Conservation (phyloP, 116 monocot genomes). For the Trichopus zeylanicus region DNA sequence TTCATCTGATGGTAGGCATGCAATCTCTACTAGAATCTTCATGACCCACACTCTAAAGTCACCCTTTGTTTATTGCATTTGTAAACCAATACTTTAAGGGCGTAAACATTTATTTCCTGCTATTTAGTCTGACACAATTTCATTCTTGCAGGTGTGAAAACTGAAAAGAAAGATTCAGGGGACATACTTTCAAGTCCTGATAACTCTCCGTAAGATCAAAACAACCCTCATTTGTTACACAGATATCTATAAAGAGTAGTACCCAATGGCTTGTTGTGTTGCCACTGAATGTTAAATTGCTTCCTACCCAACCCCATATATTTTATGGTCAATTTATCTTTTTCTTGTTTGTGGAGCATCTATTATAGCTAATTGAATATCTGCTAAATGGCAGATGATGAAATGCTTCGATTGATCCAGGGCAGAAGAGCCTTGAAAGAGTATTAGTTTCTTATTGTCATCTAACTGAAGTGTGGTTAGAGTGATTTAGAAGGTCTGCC, state of each 20-base stretch:
- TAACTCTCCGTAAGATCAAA: constrained; percentile 57
- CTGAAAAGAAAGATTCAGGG: constrained; percentile 51
- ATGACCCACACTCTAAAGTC: no score
- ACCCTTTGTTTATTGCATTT: not conserved
- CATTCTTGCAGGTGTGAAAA: constrained; percentile 29
- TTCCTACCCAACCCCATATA: no score
- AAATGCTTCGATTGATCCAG: not conserved
- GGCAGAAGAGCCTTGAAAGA: no score
- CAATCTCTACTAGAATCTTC: no score
- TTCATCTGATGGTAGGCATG: constrained; percentile 67
- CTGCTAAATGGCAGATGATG: not conserved
- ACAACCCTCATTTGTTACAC: not conserved
- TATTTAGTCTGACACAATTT: constrained; percentile 1
- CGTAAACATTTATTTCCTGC: not conserved
- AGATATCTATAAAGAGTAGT: not conserved
- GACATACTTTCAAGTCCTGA: constrained; percentile 37
- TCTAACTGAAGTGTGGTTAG: no score
- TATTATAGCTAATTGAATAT: not conserved
- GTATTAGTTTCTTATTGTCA: no score
- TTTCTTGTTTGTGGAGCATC: not conserved
- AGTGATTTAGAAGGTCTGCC: no score
- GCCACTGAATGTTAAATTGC: no score
- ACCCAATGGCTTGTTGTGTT: no score
- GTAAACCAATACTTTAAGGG: not conserved
- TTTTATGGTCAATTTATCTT: no score